phyloP scores from a whole-genome alignment of 306 rosid genomes.

The Malus sylvestris region DNA sequence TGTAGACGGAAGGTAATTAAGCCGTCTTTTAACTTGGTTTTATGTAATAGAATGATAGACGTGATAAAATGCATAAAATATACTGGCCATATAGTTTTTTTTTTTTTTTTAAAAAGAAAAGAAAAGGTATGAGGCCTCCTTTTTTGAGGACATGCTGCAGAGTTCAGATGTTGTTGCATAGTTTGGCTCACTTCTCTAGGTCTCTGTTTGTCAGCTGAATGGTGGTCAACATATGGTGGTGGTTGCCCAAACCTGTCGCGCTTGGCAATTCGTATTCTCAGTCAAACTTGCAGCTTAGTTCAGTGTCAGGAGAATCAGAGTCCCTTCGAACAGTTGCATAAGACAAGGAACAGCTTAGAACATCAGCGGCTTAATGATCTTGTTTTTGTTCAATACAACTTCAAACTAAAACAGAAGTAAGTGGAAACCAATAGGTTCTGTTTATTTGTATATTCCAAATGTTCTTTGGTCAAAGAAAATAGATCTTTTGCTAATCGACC shows the following conservation, averaged over 20 bases:
- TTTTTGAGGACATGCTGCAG: not conserved
- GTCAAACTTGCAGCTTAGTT: constrained; percentile 58
- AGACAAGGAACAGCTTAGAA: constrained; percentile 55
- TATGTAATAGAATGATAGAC: not conserved
- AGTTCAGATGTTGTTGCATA: not conserved
- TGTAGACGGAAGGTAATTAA: not conserved
- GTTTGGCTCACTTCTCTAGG: not conserved
- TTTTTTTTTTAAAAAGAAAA: too few species aligned
- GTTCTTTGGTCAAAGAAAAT: not conserved
- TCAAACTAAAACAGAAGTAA: constrained; percentile 29
- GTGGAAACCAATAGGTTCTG: not conserved
- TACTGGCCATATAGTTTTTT: too few species aligned
- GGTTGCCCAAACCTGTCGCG: constrained; percentile 62
- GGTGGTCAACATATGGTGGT: constrained; percentile 89
- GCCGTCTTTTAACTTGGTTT: not conserved
- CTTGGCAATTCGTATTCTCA: constrained; percentile 55
- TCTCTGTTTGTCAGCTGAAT: constrained; percentile 43
- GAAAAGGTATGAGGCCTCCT: not conserved
- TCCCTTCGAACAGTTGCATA: constrained; percentile 40
- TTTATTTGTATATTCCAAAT: not conserved
- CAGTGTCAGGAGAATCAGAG: constrained; percentile 38
- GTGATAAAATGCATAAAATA: not conserved
- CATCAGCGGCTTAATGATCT: constrained; percentile 61
- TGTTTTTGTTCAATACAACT: constrained; percentile 46
- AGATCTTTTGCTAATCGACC: constrained; percentile 5